phyloP scores from a whole-genome alignment of 345 rosid species.

The Turritis glabra region DNA sequence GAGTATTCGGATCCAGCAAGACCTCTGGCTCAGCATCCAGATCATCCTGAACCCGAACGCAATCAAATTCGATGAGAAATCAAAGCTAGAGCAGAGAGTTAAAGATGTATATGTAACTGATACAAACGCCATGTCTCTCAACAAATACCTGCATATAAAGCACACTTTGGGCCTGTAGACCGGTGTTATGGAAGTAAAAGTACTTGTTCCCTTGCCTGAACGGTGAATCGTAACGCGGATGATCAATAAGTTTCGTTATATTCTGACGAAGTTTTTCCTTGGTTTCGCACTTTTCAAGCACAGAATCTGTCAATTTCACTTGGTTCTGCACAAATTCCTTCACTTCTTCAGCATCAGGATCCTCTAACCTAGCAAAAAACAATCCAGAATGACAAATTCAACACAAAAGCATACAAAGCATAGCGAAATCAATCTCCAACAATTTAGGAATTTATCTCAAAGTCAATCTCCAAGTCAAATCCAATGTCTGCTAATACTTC shows the following conservation, averaged over 20 bases:
- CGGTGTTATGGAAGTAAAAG: slow-evolving; percentile 84
- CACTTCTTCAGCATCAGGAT: slow-evolving; percentile 83
- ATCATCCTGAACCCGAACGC: slow-evolving; percentile 54
- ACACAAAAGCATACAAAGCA: background rate
- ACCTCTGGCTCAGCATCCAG: slow-evolving; percentile 73
- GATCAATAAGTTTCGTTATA: slow-evolving; percentile 67
- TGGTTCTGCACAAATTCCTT: slow-evolving; percentile 74
- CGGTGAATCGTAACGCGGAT: slow-evolving; percentile 76
- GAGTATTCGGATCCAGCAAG: slow-evolving; percentile 85
- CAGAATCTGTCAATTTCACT: slow-evolving; percentile 64
- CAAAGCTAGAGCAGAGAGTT: background rate
- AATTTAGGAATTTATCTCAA: background rate
- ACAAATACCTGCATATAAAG: slow-evolving; percentile 65
- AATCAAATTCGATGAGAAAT: slow-evolving; percentile 7
- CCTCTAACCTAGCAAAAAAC: slow-evolving; percentile 69
- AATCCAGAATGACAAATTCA: background rate
- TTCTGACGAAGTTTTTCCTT: slow-evolving; percentile 63
- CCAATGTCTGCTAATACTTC: background rate
- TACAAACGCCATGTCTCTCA: background rate
- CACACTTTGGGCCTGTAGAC: slow-evolving; percentile 82
- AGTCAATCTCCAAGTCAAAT: slow-evolving; percentile 30
- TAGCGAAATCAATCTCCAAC: background rate
- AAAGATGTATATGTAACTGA: background rate
- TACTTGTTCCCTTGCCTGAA: slow-evolving; percentile 67
- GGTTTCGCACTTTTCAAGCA: slow-evolving; percentile 58